A percentile compares a stretch with the other conserved stretches of the same genome.
phyloP scores from a whole-genome alignment of 2,329 filamentous ascomycete genomes.

The Ophiocordyceps polyrhachis-furcata region DNA sequence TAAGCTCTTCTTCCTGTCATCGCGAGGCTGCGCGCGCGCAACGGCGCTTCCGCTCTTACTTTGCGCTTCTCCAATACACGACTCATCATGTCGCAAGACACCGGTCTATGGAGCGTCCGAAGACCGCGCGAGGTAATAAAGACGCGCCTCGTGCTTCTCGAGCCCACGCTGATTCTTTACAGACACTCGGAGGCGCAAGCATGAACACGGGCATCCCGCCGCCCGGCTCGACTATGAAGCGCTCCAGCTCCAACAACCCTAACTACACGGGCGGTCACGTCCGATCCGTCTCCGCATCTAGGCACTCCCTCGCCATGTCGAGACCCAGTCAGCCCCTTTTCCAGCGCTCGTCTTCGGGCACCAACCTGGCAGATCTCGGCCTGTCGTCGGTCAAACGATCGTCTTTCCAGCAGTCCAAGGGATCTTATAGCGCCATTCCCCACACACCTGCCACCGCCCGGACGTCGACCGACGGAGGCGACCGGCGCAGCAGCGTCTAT shows the following conservation, averaged over 20 bases:
- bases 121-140: slow-evolving; percentile 66
- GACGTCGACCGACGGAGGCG: slow-evolving; percentile 27
- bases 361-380: slow-evolving; percentile 60
- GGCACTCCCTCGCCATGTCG: slow-evolving; percentile 68
- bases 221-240: slow-evolving; percentile 85
- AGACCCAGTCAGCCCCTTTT: slow-evolving; percentile 79
- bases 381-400: slow-evolving; percentile 71
- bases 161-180: slow-evolving; percentile 8
- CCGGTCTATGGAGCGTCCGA: slow-evolving; percentile 77
- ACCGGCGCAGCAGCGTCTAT: slow-evolving; percentile 70
- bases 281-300: slow-evolving; percentile 65
- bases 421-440: slow-evolving; percentile 13
- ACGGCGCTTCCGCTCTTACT: not conserved
- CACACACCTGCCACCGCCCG: slow-evolving; percentile 35
- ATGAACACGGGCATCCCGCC: slow-evolving; percentile 75
- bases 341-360: slow-evolving; percentile 64
- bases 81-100: slow-evolving; percentile 60
- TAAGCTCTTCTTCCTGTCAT: not conserved
- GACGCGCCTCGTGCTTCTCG: slow-evolving; percentile 2
- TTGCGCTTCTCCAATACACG: not conserved
- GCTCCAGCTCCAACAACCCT: slow-evolving; percentile 60
- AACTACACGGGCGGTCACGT: slow-evolving; percentile 51
- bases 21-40: not conserved
- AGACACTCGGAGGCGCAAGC: slow-evolving; percentile 77
- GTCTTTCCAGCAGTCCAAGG: slow-evolving; percentile 59